Percentiles rank a stretch among this genome's conserved stretches.
phyloP scores from a whole-genome alignment of 202 grass and related monocot genomes.

The Panicum virgatum region DNA sequence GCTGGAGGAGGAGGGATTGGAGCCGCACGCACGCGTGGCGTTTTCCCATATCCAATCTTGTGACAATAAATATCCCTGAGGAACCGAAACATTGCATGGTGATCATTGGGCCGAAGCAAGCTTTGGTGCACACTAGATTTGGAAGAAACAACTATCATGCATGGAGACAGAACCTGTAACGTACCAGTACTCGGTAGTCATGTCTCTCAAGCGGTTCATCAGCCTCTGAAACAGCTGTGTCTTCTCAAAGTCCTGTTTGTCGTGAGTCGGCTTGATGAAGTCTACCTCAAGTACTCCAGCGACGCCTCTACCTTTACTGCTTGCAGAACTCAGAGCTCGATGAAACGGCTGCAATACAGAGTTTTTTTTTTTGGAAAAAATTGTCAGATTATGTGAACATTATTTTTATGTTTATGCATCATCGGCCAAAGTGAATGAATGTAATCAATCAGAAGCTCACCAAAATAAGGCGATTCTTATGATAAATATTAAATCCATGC shows the following conservation, averaged over 20 bases:
- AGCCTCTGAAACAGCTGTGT: constrained; percentile 75
- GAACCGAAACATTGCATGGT: constrained; percentile 14
- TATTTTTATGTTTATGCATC: background rate
- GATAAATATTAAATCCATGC: constrained; percentile 73
- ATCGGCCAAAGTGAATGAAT: background rate
- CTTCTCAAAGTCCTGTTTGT: constrained; percentile 96
- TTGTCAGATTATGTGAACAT: background rate
- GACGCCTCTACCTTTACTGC: constrained; percentile 76
- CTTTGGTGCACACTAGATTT: background rate
- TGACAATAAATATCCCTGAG: constrained; percentile 70
- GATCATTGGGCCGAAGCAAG: constrained; percentile 9
- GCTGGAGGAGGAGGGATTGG: background rate
- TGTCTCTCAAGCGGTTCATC: constrained; percentile 77
- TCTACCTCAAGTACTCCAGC: constrained; percentile 72
- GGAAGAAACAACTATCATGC: background rate
- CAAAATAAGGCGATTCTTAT: constrained; percentile 69
- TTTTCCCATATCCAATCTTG: constrained; percentile 59
- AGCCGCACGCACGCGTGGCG: background rate
- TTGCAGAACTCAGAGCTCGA: constrained; percentile 58
- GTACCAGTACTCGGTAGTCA: constrained; percentile 94
- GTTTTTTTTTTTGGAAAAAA: background rate
- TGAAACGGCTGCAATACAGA: constrained; percentile 62
- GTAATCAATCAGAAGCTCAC: constrained; percentile 30
- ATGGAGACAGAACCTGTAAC: background rate
- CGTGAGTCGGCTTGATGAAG: constrained; percentile 90